phyloP scores from a whole-genome alignment of 768 basidiomycete species.

The Agrocybe praecox region DNA sequence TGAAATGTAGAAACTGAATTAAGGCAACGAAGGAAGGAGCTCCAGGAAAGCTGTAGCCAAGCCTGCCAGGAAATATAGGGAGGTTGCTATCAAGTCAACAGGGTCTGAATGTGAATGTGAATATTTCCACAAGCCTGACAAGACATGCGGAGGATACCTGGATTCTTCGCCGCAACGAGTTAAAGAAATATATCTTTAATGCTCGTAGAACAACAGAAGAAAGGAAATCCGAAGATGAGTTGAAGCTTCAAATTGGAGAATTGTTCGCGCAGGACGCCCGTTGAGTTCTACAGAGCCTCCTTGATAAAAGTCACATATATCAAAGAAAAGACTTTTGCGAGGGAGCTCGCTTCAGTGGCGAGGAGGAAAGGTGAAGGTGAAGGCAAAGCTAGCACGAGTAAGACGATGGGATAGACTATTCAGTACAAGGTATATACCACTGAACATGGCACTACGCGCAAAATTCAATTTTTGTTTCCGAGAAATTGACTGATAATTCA shows the following conservation, averaged over 20 bases:
- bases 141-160: too few species aligned
- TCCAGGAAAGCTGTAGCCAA: too few species aligned
- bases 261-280: neutral
- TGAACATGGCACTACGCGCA: conserved; percentile 18
- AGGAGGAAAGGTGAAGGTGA: neutral
- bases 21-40: too few species aligned
- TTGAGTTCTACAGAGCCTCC: neutral
- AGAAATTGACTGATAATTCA: too few species aligned
- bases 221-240: neutral
- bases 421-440: conserved; percentile 19
- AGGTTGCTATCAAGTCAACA: too few species aligned
- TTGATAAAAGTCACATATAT: neutral
- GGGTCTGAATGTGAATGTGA: too few species aligned
- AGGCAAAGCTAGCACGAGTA: neutral
- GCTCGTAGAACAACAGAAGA: neutral
- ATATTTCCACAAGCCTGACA: too few species aligned
- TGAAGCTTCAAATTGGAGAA: neutral
- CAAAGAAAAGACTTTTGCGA: neutral
- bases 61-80: too few species aligned
- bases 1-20: too few species aligned
- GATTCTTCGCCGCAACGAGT: too few species aligned
- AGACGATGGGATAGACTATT: neutral
- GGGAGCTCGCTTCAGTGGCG: neutral
- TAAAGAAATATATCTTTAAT: too few species aligned
- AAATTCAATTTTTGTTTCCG: too few species aligned